Base-by-base conservation (phyloP, 2,329 filamentous ascomycete species). In the Fusarium sp. region DNA sequence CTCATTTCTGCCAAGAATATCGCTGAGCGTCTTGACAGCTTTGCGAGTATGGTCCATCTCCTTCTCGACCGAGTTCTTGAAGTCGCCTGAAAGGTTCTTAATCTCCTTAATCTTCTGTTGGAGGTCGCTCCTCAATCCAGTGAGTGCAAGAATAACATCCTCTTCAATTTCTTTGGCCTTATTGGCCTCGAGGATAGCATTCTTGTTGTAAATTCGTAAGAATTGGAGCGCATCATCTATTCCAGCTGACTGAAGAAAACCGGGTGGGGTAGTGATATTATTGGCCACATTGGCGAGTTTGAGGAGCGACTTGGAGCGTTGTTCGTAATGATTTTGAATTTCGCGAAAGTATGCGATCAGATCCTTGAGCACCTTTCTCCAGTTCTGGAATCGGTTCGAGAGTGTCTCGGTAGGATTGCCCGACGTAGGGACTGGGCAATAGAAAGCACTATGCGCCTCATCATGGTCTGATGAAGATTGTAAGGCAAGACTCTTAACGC, bases 81-180 rank as follows among this genome's bases (percentile, higher is more conserved):
- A 99, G 82, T 99, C 96, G 22, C 95, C 93, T 11, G 94, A 93
- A 22, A 99, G 86, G 75, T 91, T 92, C 84, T 97, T 98, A 85
- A 99, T 99, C 84, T 99, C 96, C 83, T 98, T 99, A 82, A 97
- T 97, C 85, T 99, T 99, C 81, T 97, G 94, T 70, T 93, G 93
- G 24, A 99, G 86, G 82, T 99, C 96, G 79, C 91, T 95, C 66
- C 96, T 88, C 61, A 99, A 85, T 3, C 95, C 95, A 5, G 92
- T 94, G 63, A 99, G 86, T 59, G 96, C 95, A 57, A 94, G 87
- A 73, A 98, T 94, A 52, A 99, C 95, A 79, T 98, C 96, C 70
- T 92, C 91, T 81, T 98, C 94, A 65, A 98, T 95, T 72, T 98
- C 95, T 65, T 89, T 92, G 6, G 96, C 94, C 84, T 98, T 98